These are phyloP conservation scores for Salvia hispanica DNA, from an alignment of 257 asterid genomes.

Conservation along the genomic window DNA sequence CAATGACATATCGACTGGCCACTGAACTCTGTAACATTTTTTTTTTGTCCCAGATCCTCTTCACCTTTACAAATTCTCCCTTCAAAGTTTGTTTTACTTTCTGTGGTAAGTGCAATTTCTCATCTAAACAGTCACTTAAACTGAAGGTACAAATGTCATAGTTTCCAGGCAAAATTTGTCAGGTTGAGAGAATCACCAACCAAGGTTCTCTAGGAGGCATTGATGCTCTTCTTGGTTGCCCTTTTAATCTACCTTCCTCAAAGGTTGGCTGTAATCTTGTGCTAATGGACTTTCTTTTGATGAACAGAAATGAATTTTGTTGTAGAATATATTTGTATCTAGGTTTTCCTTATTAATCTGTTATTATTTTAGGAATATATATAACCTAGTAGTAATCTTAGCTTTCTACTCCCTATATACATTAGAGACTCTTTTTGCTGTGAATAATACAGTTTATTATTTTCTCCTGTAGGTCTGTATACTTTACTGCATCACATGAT, in stretches of 20 bases:
- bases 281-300: slow-evolving; percentile 25
- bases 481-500: not conserved
- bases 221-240: slow-evolving; percentile 95
- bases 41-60: slow-evolving; percentile 50
- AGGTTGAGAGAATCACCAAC: slow-evolving; percentile 78
- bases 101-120: slow-evolving; percentile 57
- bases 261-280: slow-evolving; percentile 52
- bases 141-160: slow-evolving; percentile 26
- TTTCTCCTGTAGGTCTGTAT: no score
- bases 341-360: no score
- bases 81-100: slow-evolving; percentile 63
- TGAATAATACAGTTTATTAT: no score
- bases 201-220: slow-evolving; percentile 87
- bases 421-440: no score
- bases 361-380: no score
- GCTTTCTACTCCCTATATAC: no score
- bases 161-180: slow-evolving; percentile 30
- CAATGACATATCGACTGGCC: slow-evolving; percentile 19
- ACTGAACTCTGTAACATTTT: slow-evolving; percentile 11
- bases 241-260: slow-evolving; percentile 81
- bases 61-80: slow-evolving; percentile 82
- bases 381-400: no score
- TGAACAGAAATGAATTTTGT: not conserved
- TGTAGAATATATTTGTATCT: no score
- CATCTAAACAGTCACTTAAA: slow-evolving; percentile 15